Evolutionary conservation across 768 basidiomycete genomes (phyloP), one percentile per base, ranked within the genome.

Genomic region (Obba rivulosa): DNA sequence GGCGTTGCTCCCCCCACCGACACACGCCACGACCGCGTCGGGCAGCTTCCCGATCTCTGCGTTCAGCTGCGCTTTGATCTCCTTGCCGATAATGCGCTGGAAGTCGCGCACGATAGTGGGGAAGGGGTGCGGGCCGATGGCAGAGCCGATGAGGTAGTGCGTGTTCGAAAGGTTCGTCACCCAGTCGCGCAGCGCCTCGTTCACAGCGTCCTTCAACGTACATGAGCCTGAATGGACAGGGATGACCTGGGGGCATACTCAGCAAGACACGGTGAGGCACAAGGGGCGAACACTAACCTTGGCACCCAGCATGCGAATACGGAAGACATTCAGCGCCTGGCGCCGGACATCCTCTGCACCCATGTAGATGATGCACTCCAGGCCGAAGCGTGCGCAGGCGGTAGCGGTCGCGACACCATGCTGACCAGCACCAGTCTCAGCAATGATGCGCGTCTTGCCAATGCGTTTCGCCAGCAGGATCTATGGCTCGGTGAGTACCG

Each of bases 391-490:
- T 20, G 96, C 96, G 57, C 96, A 98, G 20, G 92, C 96, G 4
- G 96, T 99, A 1, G 96, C 96, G 41, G 96, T 98, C 18, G 96
- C 96, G 24, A 99, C 96, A 64, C 96, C 96, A 65, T 99, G 96
- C 65, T 98, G 96, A 14, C 96, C 96, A 1, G 96, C 96, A 53
- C 96, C 96, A 1, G 96, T 98, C 73, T 99, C 96, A 25, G 96
- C 96, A 56, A 98, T 98, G 61, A 99, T 98, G 46, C 94, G 81
- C 34, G 77, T 96, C 72, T 99, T 99, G 17, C 96, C 96, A 50
- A 98, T 71, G 39, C 96, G 81, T 40, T 80, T 79, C n/a, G 96
- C 96, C 22, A 99, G 80, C 16, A 99, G 75, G 52, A 98, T 94
- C 87, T 95, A 63, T 2, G 41, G 21, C 13, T 14, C 5, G n/a